phyloP scores from a whole-genome alignment of 169 alveolate species.

The Cystoisospora suis region DNA sequence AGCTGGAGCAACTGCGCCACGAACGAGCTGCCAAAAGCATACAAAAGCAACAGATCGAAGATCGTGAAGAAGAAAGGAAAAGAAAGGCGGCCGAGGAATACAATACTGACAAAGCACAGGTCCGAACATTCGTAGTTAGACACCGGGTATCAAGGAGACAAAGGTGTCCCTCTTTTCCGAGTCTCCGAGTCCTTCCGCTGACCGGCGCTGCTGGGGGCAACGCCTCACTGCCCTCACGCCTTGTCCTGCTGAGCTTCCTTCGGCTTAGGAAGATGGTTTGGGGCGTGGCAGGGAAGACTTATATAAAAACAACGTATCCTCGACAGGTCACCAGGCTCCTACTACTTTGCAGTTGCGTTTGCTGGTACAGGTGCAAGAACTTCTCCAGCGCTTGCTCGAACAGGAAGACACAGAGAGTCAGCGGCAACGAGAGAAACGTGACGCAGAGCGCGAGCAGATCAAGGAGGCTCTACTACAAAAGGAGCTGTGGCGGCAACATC shows the following conservation, averaged over 20 bases:
- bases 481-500: conserved; percentile 13
- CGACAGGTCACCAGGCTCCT: too few species aligned
- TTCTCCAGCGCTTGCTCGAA: background rate
- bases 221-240: too few species aligned
- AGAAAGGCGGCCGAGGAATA: background rate
- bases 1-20: background rate
- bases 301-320: too few species aligned
- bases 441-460: conserved; percentile 4
- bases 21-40: background rate
- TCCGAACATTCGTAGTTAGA: too few species aligned
- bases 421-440: background rate
- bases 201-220: too few species aligned
- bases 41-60: background rate
- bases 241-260: too few species aligned
- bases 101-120: conserved; percentile 13
- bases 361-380: background rate
- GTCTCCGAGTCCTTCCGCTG: too few species aligned
- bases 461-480: background rate
- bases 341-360: background rate
- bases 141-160: too few species aligned
- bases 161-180: too few species aligned
- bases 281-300: too few species aligned
- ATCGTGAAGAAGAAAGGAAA: background rate
- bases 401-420: background rate
- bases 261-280: too few species aligned